Evolutionary conservation across 345 rosid genomes (phyloP), one percentile per base, ranked within the genome.

Genomic region (Camelina neglecta): DNA sequence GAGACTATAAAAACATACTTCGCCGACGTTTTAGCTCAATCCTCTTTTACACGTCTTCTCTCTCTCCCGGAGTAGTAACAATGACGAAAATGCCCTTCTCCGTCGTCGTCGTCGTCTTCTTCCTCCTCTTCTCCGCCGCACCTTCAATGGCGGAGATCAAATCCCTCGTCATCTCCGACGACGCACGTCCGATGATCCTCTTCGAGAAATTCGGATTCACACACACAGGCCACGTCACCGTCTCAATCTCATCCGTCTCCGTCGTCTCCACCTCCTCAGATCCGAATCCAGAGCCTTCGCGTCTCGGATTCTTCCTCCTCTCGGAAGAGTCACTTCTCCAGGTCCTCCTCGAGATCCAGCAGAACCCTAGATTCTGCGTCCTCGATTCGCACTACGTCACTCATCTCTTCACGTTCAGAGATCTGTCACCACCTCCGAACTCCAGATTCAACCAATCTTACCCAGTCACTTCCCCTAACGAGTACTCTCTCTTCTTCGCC

Each of bases 121-220:
- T 81, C 79, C 55, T 86, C 72, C 4, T 82, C 69, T 49, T 50
- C 80, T 8, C 53, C 57, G 48, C 67, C 59, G 64, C 79, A 11
- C 78, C 79, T 66, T 51, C 85, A 16, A 42, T 78, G 48, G 90
- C 90, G 20, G 93, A 88, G 90, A 88, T 89, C 83, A 89, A 86
- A 83, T 65, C 89, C 75, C 84, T 93, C 2, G 83, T 71, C 1
- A 87, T 93, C 77, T 48, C 82, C 48, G 73, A 78, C 38, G 98
- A 95, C 74, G 73, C 84, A n/a, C 97, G 99, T 24, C 82, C 99
- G 35, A 88, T 89, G 96, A 95, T 95, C 79, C 94, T 93, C 77
- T 90, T 95, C 81, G 98, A 95, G 79, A 92, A 89, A 56, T 93
- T 95, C 86, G 98, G 96, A 11, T 92, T 95, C 90, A 90, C 99